Base-by-base conservation (phyloP, 768 basidiomycete species). In the Tulasnella sp. region DNA sequence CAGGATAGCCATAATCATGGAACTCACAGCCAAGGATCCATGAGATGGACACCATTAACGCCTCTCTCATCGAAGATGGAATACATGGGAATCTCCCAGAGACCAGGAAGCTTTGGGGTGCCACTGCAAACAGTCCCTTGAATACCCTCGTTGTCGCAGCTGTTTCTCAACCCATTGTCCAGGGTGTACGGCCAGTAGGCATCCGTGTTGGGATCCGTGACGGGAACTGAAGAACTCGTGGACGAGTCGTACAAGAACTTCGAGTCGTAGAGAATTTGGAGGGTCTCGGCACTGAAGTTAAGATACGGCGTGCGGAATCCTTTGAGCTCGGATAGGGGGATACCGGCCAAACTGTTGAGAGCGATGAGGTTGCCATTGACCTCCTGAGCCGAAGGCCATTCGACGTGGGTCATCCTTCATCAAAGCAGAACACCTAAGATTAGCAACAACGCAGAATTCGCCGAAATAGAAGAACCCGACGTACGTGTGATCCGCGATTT, bases 1-100 rank as follows among this genome's bases (percentile, higher is more conserved):
- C 37, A 77, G 78, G 54, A 34, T 4, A 46, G 15, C 19, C 23
- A 25, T 37, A 11, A 21, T 1, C 31, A 5, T 19, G 23, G 15
- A 27, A 72, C 80, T 73, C 57, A 82, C 78, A 87, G 71, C 83
- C 84, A 87, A 45, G 85, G 84, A 64, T 88, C 86, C 86, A 87
- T 87, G 62, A 87, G 70, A 70, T 87, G 84, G 14, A 72, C 68
- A 0, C 83, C 83, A 6, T 61, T 69, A 7, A 67, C 70, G 4
- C 82, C 82, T 9, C 69, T 67, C 8, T 75, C 58, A 65, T 85
- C 84, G 61, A 87, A 86, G 67, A 79, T 76, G 0, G 81, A 81
- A 66, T 86, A 86, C 85, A 88, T 86, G 1, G 86, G 86, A 52
- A 86, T 74, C 68, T 88, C 84, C 86, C 86, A 89, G 64, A 89